These are phyloP conservation scores for Gaillardinia entomophila DNA, from an alignment of 805 yeast genomes.

Conservation along the genomic window DNA sequence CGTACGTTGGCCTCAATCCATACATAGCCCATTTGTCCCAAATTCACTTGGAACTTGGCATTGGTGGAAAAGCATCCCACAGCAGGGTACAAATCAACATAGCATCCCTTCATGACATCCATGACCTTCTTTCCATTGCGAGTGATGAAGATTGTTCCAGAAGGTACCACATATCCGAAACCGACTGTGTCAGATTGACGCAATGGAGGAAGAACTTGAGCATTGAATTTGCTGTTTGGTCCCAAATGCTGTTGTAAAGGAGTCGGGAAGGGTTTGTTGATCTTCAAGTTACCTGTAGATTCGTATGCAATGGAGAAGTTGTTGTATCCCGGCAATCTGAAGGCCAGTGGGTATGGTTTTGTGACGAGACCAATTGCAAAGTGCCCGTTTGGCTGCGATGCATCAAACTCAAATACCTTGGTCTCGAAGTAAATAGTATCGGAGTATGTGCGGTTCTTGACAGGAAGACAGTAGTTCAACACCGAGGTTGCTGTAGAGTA, in stretches of 20 bases:
- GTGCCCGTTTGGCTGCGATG: constrained; percentile 35
- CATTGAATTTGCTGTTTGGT: constrained; percentile 35
- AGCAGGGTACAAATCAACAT: constrained; percentile 47
- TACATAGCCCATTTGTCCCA: constrained; percentile 41
- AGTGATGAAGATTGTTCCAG: constrained; percentile 49
- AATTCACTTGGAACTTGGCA: constrained; percentile 36
- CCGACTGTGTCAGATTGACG: constrained; percentile 52
- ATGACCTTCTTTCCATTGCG: constrained; percentile 50
- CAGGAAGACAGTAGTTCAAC: constrained; percentile 34
- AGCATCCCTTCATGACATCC: constrained; percentile 46
- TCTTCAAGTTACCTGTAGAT: constrained; percentile 62
- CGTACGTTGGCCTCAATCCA: constrained; percentile 49
- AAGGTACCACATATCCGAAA: constrained; percentile 42
- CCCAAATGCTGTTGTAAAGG: constrained; percentile 39
- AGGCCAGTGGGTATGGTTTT: constrained; percentile 63
- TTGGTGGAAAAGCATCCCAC: constrained; percentile 45
- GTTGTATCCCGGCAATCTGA: constrained; percentile 69
- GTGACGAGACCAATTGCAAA: constrained; percentile 65
- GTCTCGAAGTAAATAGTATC: constrained; percentile 60
- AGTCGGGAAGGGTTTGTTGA: constrained; percentile 57
- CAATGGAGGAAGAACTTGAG: constrained; percentile 46
- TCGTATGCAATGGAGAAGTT: constrained; percentile 69
- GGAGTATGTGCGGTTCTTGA: constrained; percentile 25
- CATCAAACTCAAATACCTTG: constrained; percentile 30
- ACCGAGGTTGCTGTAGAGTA: constrained; percentile 36